phyloP scores from a whole-genome alignment of 2,329 filamentous ascomycete genomes.

The Aspergillus alliaceus region DNA sequence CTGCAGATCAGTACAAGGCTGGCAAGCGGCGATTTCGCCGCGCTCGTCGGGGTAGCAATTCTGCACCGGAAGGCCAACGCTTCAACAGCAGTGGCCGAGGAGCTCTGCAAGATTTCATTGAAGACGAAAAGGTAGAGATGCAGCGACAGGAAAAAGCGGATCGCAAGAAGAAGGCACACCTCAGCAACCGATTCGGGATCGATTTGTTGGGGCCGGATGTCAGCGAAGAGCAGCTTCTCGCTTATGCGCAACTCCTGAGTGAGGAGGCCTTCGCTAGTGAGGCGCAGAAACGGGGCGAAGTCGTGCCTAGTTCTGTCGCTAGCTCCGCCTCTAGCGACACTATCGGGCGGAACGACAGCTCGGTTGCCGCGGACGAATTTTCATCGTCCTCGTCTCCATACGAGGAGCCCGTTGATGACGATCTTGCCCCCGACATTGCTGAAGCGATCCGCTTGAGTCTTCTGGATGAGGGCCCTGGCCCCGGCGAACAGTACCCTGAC shows the following conservation, averaged over 20 bases:
- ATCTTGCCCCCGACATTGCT: slow-evolving; percentile 59
- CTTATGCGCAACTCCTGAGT: slow-evolving; percentile 63
- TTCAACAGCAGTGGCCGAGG: slow-evolving; percentile 65
- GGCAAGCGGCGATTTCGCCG: slow-evolving; percentile 78
- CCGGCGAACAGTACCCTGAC: slow-evolving; percentile 18
- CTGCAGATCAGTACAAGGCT: slow-evolving; percentile 69
- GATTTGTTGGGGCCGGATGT: slow-evolving; percentile 63
- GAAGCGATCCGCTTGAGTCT: slow-evolving; percentile 61
- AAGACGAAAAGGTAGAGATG: slow-evolving; percentile 79
- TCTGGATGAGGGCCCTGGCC: slow-evolving; percentile 33
- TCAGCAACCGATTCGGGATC: slow-evolving; percentile 80
- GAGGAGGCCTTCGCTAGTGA: slow-evolving; percentile 58
- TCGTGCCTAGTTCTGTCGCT: slow-evolving; percentile 38
- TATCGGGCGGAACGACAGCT: slow-evolving; percentile 32
- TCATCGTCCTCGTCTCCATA: slow-evolving; percentile 39
- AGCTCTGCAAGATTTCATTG: slow-evolving; percentile 77
- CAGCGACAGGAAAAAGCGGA: slow-evolving; percentile 69
- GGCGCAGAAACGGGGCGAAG: slow-evolving; percentile 47
- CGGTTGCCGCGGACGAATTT: slow-evolving; percentile 27
- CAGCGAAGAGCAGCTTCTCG: slow-evolving; percentile 62
- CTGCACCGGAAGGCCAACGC: slow-evolving; percentile 51
- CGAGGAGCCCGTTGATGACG: slow-evolving; percentile 45
- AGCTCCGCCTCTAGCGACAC: slow-evolving; percentile 41
- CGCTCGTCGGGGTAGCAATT: slow-evolving; percentile 64
- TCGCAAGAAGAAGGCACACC: slow-evolving; percentile 65